A percentile compares a stretch with the other conserved stretches of the same genome.
These are phyloP conservation scores for Malus hybrid DNA, from an alignment of 331 rosid genomes.

Conservation along the genomic window DNA sequence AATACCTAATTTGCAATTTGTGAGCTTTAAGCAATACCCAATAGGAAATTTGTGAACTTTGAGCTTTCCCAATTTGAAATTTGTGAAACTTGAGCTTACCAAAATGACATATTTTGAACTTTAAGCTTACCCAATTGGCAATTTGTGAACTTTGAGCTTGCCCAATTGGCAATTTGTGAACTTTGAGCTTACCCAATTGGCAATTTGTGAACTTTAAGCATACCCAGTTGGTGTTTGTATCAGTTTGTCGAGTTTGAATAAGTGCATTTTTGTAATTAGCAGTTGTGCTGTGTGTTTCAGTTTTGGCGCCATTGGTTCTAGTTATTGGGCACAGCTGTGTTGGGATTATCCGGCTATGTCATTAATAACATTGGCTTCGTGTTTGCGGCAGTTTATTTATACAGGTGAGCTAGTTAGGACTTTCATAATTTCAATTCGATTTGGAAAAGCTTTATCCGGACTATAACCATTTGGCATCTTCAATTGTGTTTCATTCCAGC, in stretches of 20 bases:
- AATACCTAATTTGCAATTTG: background rate
- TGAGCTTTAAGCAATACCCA: background rate
- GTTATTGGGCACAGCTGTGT: slow-evolving; percentile 48
- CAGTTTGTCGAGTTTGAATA: background rate
- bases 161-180: background rate
- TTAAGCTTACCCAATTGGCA: no score
- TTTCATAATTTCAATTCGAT: background rate
- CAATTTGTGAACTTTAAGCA: background rate
- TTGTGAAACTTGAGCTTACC: background rate
- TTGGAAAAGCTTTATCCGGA: background rate
- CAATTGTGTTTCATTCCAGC: background rate
- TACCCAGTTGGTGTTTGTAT: background rate
- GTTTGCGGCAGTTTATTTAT: slow-evolving; percentile 51
- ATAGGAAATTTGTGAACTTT: background rate
- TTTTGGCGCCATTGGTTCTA: slow-evolving; percentile 33
- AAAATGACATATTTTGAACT: no score
- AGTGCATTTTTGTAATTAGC: background rate
- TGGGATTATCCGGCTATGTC: slow-evolving; percentile 59
- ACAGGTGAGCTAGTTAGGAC: slow-evolving; percentile 31
- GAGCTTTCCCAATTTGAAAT: background rate
- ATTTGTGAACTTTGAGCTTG: background rate
- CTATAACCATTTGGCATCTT: background rate
- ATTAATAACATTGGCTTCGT: slow-evolving; percentile 65
- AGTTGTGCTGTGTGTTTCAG: slow-evolving; percentile 28
- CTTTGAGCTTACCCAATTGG: no score